These are phyloP conservation scores for Rostrohypoxylon terebratum DNA, from an alignment of 495 filamentous ascomycete species.

Conservation along the genomic window DNA sequence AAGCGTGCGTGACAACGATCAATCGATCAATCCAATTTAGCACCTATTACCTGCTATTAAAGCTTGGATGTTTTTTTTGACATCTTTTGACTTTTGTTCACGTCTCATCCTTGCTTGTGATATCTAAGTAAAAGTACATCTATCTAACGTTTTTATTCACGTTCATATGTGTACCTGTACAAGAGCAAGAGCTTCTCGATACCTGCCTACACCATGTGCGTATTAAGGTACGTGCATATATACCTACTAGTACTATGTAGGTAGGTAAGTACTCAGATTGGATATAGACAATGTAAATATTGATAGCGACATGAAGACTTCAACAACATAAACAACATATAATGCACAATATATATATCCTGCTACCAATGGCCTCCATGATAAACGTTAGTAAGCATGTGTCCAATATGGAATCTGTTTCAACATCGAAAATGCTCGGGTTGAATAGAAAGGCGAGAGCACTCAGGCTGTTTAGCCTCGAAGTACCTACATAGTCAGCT, in stretches of 20 bases:
- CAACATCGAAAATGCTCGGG: not conserved
- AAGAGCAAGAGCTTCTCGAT: not conserved
- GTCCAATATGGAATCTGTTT: not conserved
- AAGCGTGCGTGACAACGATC: constrained; percentile 42
- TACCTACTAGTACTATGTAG: no score
- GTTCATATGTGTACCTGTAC: constrained; percentile 9
- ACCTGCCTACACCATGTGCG: no score
- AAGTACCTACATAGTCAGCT: no score
- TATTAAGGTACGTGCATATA: constrained; percentile 1
- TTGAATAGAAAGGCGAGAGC: not conserved
- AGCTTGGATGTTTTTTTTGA: constrained; percentile 35
- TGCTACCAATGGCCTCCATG: not conserved
- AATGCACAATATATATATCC: not conserved
- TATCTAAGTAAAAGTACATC: constrained; percentile 6
- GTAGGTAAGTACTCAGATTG: not conserved
- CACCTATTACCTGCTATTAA: not conserved
- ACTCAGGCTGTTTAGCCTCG: not conserved
- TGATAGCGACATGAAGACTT: not conserved
- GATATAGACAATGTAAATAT: not conserved
- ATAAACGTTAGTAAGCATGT: not conserved
- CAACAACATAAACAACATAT: not conserved
- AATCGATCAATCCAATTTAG: constrained; percentile 29
- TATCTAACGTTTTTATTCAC: not conserved
- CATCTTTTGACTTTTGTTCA: not conserved
- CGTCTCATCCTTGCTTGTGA: constrained; percentile 18